These are phyloP conservation scores for Aspergillus kassunensis DNA, from an alignment of 495 filamentous ascomycete genomes.

Conservation along the genomic window DNA sequence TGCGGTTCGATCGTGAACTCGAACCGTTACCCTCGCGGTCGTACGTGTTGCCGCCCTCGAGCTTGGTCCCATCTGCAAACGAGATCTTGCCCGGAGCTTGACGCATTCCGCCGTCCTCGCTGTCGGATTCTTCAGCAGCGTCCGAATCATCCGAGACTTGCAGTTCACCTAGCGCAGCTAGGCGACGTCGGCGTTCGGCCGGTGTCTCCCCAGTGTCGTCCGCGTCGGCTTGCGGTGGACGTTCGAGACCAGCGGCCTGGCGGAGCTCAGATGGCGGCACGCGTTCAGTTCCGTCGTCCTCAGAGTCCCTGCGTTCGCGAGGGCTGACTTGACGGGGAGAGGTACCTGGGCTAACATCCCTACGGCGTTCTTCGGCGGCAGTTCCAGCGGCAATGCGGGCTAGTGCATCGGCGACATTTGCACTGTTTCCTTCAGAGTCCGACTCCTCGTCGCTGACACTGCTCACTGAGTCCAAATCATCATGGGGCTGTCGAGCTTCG, in stretches of 20 bases:
- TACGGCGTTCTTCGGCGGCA: constrained; percentile 50
- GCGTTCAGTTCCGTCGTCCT: constrained; percentile 57
- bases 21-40: constrained; percentile 13
- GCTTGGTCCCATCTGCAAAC: constrained; percentile 30
- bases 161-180: constrained; percentile 75
- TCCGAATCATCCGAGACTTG: constrained; percentile 60
- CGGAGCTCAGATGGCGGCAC: constrained; percentile 44
- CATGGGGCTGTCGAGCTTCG: not conserved
- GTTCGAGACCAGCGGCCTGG: constrained; percentile 31
- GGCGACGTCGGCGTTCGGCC: constrained; percentile 75
- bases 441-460: constrained; percentile 29
- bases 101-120: constrained; percentile 27
- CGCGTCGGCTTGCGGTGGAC: constrained; percentile 20
- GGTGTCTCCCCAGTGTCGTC: constrained; percentile 67
- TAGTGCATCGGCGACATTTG: constrained; percentile 44
- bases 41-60: constrained; percentile 15
- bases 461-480: constrained; percentile 29
- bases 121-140: constrained; percentile 34
- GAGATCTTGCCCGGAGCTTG: constrained; percentile 26
- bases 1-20: constrained; percentile 3
- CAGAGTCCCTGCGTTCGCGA: constrained; percentile 44
- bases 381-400: constrained; percentile 39
- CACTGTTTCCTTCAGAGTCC: constrained; percentile 32
- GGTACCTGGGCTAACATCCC: constrained; percentile 29
- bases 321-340: constrained; percentile 20